Conservation (phyloP, 768 basidiomycete genomes). For the Kwoniella botswanensis region DNA sequence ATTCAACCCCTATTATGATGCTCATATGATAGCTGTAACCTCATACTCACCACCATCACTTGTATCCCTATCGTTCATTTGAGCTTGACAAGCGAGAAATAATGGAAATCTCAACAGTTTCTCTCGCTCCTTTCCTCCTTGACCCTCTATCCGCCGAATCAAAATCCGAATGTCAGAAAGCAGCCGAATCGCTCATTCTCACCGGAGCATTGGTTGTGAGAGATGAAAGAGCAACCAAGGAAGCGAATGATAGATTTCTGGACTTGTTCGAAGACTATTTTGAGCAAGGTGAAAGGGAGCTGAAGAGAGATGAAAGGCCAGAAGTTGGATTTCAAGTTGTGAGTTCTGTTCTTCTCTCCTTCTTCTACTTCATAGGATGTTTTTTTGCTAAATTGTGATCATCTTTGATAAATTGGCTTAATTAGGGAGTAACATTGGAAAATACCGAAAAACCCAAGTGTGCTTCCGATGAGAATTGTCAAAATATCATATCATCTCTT, state of each 20-base stretch:
- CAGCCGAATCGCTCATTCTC: conserved; percentile 76
- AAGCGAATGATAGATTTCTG: conserved; percentile 80
- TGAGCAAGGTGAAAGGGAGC: conserved; percentile 66
- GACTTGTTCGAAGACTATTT: conserved; percentile 96
- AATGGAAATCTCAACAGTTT: conserved; percentile 38
- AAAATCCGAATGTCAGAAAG: conserved; percentile 61
- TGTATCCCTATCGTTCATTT: too few species aligned
- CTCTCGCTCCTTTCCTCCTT: conserved; percentile 46
- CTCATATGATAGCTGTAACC: too few species aligned
- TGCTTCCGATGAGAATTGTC: conserved; percentile 72
- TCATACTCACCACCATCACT: too few species aligned
- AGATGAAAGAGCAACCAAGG: conserved; percentile 81
- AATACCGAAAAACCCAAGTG: conserved; percentile 82
- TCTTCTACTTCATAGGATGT: not conserved
- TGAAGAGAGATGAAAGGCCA: conserved; percentile 79
- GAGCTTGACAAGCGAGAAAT: not conserved
- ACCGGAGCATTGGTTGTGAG: conserved; percentile 86
- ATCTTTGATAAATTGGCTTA: too few species aligned
- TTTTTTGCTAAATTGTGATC: too few species aligned
- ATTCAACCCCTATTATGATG: too few species aligned
- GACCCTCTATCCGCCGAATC: conserved; percentile 36
- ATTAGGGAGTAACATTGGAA: conserved; percentile 85
- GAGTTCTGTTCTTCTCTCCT: conserved; percentile 10
- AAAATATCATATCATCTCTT: conserved; percentile 74
- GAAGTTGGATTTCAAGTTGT: conserved; percentile 80